Conservation (phyloP, 2,329 filamentous ascomycete species). For the Samsoniella hepiali region DNA sequence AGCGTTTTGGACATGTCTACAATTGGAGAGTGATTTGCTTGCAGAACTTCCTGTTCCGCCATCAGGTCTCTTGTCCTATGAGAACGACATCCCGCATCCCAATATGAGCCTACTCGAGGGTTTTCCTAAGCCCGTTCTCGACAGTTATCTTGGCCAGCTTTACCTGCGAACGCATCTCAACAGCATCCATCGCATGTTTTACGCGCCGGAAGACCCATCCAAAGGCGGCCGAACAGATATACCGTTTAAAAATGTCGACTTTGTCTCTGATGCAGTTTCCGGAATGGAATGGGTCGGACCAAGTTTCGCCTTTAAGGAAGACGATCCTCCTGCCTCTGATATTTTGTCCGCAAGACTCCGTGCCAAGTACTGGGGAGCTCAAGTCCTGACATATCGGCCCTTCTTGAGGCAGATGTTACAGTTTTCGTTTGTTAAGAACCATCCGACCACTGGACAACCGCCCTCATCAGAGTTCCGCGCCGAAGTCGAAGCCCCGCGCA, state of each 20-base stretch:
- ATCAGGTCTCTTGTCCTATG: slow-evolving; percentile 59
- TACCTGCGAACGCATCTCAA: slow-evolving; percentile 64
- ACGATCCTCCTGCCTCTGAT: slow-evolving; percentile 67
- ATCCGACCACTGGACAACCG: slow-evolving; percentile 33
- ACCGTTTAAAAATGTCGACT: slow-evolving; percentile 46
- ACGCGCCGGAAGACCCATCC: slow-evolving; percentile 42
- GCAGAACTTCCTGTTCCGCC: slow-evolving; percentile 72
- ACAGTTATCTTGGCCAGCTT: slow-evolving; percentile 61
- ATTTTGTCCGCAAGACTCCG: slow-evolving; percentile 81
- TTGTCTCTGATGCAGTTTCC: slow-evolving; percentile 43
- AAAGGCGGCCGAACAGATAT: slow-evolving; percentile 28
- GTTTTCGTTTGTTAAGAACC: slow-evolving; percentile 38
- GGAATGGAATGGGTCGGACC: slow-evolving; percentile 46
- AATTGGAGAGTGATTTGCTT: slow-evolving; percentile 65
- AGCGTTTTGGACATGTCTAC: slow-evolving; percentile 90
- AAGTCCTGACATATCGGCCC: slow-evolving; percentile 83
- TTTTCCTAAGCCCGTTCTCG: slow-evolving; percentile 47
- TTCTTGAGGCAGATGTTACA: slow-evolving; percentile 61
- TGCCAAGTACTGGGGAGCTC: slow-evolving; percentile 91
- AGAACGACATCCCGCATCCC: slow-evolving; percentile 65
- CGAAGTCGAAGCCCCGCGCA: slow-evolving; percentile 36
- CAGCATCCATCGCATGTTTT: slow-evolving; percentile 56
- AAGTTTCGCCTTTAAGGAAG: slow-evolving; percentile 57
- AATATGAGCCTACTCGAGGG: slow-evolving; percentile 46
- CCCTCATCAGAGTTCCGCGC: slow-evolving; percentile 35